Conservation (phyloP, 73 alveolate species). For the Uronychia setigera region DNA sequence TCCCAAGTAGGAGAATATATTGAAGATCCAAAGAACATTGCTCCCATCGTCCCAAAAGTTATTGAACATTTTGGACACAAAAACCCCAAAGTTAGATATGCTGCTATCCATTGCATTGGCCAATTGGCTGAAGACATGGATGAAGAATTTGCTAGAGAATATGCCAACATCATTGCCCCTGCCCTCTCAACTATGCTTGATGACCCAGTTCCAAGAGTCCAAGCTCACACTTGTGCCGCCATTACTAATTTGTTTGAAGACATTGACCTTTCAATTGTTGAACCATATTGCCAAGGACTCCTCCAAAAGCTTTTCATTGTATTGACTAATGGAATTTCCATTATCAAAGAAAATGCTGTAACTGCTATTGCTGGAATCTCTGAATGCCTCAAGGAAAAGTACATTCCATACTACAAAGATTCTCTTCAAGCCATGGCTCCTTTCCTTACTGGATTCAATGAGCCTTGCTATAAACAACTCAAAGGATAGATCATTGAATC, state of each 20-base stretch:
- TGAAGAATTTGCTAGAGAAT: constrained; percentile 84
- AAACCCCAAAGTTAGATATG: constrained; percentile 94
- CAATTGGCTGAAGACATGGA: constrained; percentile 91
- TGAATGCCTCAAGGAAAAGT: constrained; percentile 78
- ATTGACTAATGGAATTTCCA: constrained; percentile 49
- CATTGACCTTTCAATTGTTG: constrained; percentile 63
- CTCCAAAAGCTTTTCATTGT: constrained; percentile 27
- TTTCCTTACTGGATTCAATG: constrained; percentile 52
- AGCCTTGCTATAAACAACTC: constrained; percentile 70
- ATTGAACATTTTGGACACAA: constrained; percentile 65
- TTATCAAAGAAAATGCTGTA: constrained; percentile 83
- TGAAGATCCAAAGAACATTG: constrained; percentile 71
- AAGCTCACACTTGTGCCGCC: constrained; percentile 91
- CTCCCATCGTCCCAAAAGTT: constrained; percentile 76
- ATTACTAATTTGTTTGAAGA: constrained; percentile 89
- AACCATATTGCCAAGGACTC: constrained; percentile 55
- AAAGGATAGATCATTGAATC: constrained; percentile 89
- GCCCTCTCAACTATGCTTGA: constrained; percentile 59
- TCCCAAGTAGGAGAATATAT: constrained; percentile 88
- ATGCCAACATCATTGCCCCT: constrained; percentile 87
- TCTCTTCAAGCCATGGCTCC: constrained; percentile 57
- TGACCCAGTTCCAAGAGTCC: constrained; percentile 88
- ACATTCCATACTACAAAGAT: constrained; percentile 71
- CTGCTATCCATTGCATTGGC: constrained; percentile 96
- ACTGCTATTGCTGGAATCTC: constrained; percentile 85